These are phyloP conservation scores for Neofusicoccum laricinum DNA, from an alignment of 2,329 filamentous ascomycete species.

Conservation along the genomic window DNA sequence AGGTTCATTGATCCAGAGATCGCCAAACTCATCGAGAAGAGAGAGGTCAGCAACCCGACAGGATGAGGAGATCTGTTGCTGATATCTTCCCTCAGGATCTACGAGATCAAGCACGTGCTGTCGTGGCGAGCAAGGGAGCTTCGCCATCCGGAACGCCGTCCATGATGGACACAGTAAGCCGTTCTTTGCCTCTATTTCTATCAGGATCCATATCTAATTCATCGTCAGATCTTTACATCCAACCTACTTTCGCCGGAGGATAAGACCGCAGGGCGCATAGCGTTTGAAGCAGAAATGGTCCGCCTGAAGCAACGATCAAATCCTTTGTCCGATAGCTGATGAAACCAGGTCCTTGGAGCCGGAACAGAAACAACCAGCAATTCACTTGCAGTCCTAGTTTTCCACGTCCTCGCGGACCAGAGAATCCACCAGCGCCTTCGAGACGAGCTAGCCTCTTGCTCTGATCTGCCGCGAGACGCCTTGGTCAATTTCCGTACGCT, in stretches of 20 bases:
- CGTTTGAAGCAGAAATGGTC: conserved; percentile 29
- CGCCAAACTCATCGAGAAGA: neutral
- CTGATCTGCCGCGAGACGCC: neutral
- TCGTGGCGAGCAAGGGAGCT: neutral
- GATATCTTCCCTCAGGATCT: neutral
- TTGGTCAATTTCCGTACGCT: conserved; percentile 8
- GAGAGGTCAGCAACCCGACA: neutral
- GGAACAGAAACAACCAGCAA: conserved; percentile 38
- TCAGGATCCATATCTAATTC: too few species aligned
- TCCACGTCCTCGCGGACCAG: conserved; percentile 36
- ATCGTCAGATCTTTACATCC: conserved; percentile 24
- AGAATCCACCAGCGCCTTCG: conserved; percentile 28
- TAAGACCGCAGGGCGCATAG: conserved; percentile 31
- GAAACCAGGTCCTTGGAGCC: conserved; percentile 28
- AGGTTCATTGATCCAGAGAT: neutral
- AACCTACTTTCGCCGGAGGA: conserved; percentile 33
- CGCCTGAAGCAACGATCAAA: neutral
- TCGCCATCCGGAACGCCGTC: neutral
- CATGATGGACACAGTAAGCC: neutral
- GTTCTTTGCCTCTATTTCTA: neutral
- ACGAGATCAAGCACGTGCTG: neutral
- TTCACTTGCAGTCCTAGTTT: conserved; percentile 33
- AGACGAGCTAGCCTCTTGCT: conserved; percentile 29
- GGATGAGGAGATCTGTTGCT: neutral
- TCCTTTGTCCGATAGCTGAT: neutral